Evolutionary conservation across 2,329 filamentous ascomycete species (phyloP), one percentile per base, ranked within the genome.

Genomic region (Samsoniella hepiali): DNA sequence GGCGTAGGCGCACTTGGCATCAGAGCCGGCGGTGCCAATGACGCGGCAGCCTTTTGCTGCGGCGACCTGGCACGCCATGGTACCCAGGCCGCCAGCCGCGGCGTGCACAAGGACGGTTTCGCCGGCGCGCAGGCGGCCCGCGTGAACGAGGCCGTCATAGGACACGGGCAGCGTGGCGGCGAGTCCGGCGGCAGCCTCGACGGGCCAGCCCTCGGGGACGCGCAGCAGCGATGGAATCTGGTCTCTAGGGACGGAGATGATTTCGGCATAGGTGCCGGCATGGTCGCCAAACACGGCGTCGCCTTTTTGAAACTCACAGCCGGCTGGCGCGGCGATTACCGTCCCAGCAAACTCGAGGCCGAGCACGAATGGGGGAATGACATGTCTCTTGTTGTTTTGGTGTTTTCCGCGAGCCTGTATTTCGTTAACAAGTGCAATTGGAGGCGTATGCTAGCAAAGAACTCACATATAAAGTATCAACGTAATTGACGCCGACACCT

Each of bases 301-400:
- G 7, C 84, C 84, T 3, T 73, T 73, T 29, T 70, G 69, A 64
- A 82, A 80, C 0, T 66, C 64, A 17, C 73, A 75, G 15, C 60
- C 47, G 5, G 70, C 27, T 0, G 80, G 77, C 0, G 78, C 70
- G 2, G 72, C 72, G 40, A 79, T 65, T 1, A 88, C 75, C 2
- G 79, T 74, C n/a, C 84, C 85, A 1, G 83, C 76, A 68, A 87
- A 88, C 69, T 88, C 84, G n/a, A 82, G 82, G 13, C 85, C 85
- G 0, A 87, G 77, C 1, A 78, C 79, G 72, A 88, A 88, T 0
- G 84, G 84, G 1, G 84, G 85, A 38, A 75, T 76, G 44, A 84
- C 78, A 61, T 84, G 79, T n/a, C 77, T 78, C 36, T 75, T 77
- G 69, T 86, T 87, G 70, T 87, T 88, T 68, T 88, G 84, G 68